phyloP scores from a whole-genome alignment of 257 asterid genomes.

The Salvia miltiorrhiza region DNA sequence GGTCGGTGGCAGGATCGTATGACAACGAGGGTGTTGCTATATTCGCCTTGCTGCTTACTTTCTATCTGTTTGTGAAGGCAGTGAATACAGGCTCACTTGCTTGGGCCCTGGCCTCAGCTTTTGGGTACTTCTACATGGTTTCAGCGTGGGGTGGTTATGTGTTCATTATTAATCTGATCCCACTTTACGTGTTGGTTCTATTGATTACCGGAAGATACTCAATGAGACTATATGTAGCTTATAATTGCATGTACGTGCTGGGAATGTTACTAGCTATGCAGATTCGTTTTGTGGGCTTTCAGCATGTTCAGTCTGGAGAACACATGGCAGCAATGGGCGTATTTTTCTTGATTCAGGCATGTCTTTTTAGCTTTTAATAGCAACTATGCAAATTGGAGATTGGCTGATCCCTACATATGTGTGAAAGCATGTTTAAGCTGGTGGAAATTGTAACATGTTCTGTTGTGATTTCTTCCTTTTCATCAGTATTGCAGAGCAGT shows the following conservation, averaged over 20 bases:
- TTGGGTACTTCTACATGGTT: conserved; percentile 98
- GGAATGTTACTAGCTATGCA: conserved; percentile 99
- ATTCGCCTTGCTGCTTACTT: conserved; percentile 89
- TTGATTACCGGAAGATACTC: conserved; percentile 93
- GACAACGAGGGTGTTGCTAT: conserved; percentile 98
- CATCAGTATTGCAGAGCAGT: conserved; percentile 1
- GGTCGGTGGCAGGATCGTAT: conserved; percentile 98
- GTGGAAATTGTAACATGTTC: not conserved
- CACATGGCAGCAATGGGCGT: conserved; percentile 99
- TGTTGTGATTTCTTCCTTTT: conserved; percentile 3
- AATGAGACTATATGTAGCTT: conserved; percentile 94
- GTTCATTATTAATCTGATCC: conserved; percentile 92
- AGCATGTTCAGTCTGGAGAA: conserved; percentile 98
- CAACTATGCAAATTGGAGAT: not conserved
- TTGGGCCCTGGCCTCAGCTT: conserved; percentile 94
- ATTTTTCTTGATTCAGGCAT: conserved; percentile 96
- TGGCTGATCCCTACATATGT: not conserved
- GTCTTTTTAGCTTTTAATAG: not conserved
- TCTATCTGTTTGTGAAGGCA: conserved; percentile 96
- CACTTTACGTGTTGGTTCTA: conserved; percentile 86
- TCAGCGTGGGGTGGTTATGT: conserved; percentile 99
- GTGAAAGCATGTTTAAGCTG: conserved; percentile 8
- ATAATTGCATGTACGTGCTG: conserved; percentile 86
- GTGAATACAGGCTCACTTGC: conserved; percentile 99
- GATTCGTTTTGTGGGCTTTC: conserved; percentile 97